These are phyloP conservation scores for Aureobasidium sp. DNA, from an alignment of 2,329 filamentous ascomycete genomes.

Conservation along the genomic window DNA sequence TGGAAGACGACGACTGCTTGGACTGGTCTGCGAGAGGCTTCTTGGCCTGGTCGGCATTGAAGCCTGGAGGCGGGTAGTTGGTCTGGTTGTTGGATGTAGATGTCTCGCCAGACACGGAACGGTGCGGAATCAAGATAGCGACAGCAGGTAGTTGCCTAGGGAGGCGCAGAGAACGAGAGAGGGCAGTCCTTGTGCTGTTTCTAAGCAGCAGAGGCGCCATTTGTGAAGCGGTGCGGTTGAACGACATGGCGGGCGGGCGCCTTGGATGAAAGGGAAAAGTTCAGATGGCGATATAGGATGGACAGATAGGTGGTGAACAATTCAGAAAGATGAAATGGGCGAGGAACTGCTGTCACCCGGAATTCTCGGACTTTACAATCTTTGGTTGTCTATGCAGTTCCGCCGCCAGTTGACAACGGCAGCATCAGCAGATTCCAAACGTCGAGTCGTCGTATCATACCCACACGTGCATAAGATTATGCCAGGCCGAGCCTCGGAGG, in stretches of 20 bases:
- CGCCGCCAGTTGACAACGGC: no score
- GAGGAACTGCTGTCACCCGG: neutral
- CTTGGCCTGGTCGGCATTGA: slow-evolving; percentile 84
- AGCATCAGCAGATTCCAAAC: no score
- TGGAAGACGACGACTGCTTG: slow-evolving; percentile 19
- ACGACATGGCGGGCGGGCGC: slow-evolving; percentile 36
- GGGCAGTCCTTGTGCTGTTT: slow-evolving; percentile 36
- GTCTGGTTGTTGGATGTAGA: slow-evolving; percentile 42
- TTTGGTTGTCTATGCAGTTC: no score
- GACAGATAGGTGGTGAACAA: neutral
- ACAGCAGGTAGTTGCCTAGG: slow-evolving; percentile 50
- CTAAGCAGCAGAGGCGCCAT: slow-evolving; percentile 43
- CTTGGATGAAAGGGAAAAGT: neutral
- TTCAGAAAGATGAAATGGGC: neutral
- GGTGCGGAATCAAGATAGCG: slow-evolving; percentile 50
- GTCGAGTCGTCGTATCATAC: no score
- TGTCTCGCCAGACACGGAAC: slow-evolving; percentile 51
- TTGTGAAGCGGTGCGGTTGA: slow-evolving; percentile 37
- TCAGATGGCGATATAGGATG: slow-evolving; percentile 4
- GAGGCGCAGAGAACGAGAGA: slow-evolving; percentile 35
- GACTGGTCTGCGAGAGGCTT: slow-evolving; percentile 58
- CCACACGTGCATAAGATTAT: no score
- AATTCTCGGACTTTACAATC: no score
- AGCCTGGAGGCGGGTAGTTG: slow-evolving; percentile 74
- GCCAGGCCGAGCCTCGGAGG: neutral